Evolutionary conservation across 2,329 filamentous ascomycete species (phyloP), one percentile per base, ranked within the genome.

Genomic region (Botrytis deweyae): DNA sequence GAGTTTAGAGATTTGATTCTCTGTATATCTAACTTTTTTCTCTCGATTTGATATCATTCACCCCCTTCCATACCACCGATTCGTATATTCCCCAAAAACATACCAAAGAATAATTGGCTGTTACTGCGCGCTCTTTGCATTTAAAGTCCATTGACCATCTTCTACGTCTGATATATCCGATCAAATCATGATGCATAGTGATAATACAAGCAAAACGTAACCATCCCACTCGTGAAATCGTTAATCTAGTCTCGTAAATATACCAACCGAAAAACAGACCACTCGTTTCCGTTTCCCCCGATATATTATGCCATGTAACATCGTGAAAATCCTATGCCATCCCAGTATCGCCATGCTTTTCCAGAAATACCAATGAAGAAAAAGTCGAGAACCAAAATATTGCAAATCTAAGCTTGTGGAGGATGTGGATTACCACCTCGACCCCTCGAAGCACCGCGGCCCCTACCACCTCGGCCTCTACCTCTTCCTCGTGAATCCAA

Each of bases 401-500:
- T 42, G 18, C 38, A 58, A 25, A 62, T 58, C 66, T 73, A 73
- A 62, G 66, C 72, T 55, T 73, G 66, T 22, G 72, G 65, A 44
- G 66, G 55, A 20, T 73, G 66, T 44, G 72, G 55, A 44, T 59
- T 67, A 38, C 72, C 75, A 58, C 78, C 77, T 72, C 79, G 75
- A 29, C 79, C 79, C 74, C 79, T 76, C 20, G 69, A 36, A 42
- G 42, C 64, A 38, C 74, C 74, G n/a, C 77, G 73, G n/a, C 78
- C 75, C 40, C 78, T 73, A n/a, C 81, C 78, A 62, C 80, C 80
- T 40, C 80, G 77, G 10, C 82, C 81, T 73, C 83, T 78, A 25
- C 81, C 79, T 55, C 82, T 76, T 58, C 81, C 83, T 36, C 82
- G 79, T 29, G 83, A 78, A 76, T 91, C 86, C 20, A 92, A 82